phyloP scores from a whole-genome alignment of 192 early-diverging fungal species.

The Tieghemiomyces parasiticus region DNA sequence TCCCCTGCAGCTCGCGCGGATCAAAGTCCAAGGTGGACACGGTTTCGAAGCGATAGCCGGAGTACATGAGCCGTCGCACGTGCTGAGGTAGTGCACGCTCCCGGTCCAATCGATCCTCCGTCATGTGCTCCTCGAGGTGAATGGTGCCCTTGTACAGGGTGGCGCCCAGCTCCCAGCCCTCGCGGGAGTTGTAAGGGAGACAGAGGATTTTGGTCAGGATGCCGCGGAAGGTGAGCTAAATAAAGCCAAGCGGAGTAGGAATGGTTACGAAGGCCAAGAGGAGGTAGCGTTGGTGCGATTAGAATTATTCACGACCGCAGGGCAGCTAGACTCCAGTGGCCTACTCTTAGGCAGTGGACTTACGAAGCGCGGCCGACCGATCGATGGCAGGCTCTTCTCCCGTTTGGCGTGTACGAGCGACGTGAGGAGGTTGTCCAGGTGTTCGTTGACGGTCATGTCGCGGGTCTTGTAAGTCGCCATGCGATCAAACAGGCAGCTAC shows the following conservation, averaged over 20 bases:
- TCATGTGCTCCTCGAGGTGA: constrained; percentile 65
- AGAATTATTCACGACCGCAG: too few relatives aligned
- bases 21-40: constrained; percentile 47
- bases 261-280: too few relatives aligned
- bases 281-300: too few relatives aligned
- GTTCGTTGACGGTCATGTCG: constrained; percentile 41
- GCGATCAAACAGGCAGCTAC: constrained; percentile 41
- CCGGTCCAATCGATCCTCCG: constrained; percentile 19
- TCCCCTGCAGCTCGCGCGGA: constrained; percentile 19
- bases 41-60: constrained; percentile 85
- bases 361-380: constrained; percentile 15
- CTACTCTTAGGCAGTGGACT: too few relatives aligned
- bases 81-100: constrained; percentile 26
- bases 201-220: constrained; percentile 76
- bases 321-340: too few relatives aligned
- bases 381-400: constrained; percentile 6
- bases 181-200: constrained; percentile 59
- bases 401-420: constrained; percentile 29
- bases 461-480: constrained; percentile 54
- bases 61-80: constrained; percentile 61
- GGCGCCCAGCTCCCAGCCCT: constrained; percentile 70
- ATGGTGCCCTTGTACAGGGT: constrained; percentile 40
- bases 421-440: constrained; percentile 66
- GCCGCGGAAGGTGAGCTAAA: constrained; percentile 63
- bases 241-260: neutral